These are phyloP conservation scores for Sophora flavescens DNA, from an alignment of 306 rosid genomes.

Conservation along the genomic window DNA sequence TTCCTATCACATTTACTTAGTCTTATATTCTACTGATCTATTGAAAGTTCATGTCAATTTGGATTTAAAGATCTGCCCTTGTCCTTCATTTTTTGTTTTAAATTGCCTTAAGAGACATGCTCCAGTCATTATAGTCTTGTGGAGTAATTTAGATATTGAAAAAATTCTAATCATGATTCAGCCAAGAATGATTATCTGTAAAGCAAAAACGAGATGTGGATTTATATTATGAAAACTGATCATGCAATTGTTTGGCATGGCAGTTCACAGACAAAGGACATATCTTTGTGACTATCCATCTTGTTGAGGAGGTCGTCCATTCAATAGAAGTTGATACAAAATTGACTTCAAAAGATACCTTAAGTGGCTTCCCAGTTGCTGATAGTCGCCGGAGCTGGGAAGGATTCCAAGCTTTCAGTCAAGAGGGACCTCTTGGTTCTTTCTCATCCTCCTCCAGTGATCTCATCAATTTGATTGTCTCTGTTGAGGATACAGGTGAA, in stretches of 20 bases:
- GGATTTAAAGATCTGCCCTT: not conserved
- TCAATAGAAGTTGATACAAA: conserved; percentile 78
- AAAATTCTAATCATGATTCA: not conserved
- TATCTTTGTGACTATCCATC: conserved; percentile 89
- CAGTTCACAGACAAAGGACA: conserved; percentile 99
- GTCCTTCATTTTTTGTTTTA: not conserved
- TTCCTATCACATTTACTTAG: too few relatives aligned
- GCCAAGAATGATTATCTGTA: conserved; percentile 10
- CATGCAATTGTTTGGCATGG: conserved; percentile 55
- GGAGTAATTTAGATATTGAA: conserved; percentile 9
- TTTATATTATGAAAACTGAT: conserved; percentile 43
- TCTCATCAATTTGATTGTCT: conserved; percentile 75
- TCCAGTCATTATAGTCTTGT: not conserved
- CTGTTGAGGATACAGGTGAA: conserved; percentile 98
- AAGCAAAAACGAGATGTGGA: conserved; percentile 8
- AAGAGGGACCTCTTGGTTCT: conserved; percentile 64
- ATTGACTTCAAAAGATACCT: conserved; percentile 67
- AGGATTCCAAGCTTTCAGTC: conserved; percentile 64
- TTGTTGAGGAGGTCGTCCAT: conserved; percentile 78
- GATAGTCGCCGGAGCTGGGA: conserved; percentile 78
- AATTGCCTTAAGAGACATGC: conserved; percentile 14
- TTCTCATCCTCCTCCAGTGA: conserved; percentile 65
- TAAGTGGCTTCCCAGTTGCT: conserved; percentile 86
- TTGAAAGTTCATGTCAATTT: conserved; percentile 8
- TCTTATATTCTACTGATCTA: not conserved